Evolutionary conservation across 495 filamentous ascomycete genomes (phyloP), one percentile per base, ranked within the genome.

Genomic region (Pseudomonodictys pantanalensis): DNA sequence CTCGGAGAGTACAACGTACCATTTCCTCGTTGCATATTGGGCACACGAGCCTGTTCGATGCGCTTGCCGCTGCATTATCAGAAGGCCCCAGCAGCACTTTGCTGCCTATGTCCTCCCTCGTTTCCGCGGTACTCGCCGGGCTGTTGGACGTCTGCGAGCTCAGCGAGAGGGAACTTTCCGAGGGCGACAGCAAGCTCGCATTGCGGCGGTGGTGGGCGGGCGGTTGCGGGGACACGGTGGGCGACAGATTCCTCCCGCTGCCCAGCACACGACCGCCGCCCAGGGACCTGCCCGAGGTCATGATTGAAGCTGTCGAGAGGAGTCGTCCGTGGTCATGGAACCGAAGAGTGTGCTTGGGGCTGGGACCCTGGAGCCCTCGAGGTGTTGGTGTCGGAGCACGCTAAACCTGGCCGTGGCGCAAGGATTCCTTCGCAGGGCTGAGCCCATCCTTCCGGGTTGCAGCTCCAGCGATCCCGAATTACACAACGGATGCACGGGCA

Each of bases 21-120:
- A 98, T 98, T 73, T 96, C 91, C 73, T 97, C 93, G 66, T 86
- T 88, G 73, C 93, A 98, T 58, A 98, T 97, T 41, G 93, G 93
- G 71, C 93, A 98, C 24, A 89, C 83, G 43, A 98, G 81, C 75
- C 82, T 79, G 61, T 80, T 78, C 58, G 79, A 82, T 56, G 82
- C 75, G 30, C 81, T 75, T 32, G 79, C 76, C 56, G 78, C 77
- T 17, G 81, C 75, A 29, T 77, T 74, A 60, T 78, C 73, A 59
- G 77, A 73, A 52, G 73, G 74, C 74, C 81, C 78, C 47, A 80
- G 75, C 48, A 82, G 66, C 5, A 83, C 81, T 49, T 86, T 78
- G 58, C 81, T 74, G 7, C 82, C 81, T 33, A 77, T 79, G 22
- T 86, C 68, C 52, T 86, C 84, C 60, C 85, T 80, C 23, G 76